These are phyloP conservation scores for Cystobasidium pallidum DNA, from an alignment of 1,284 basidiomycete species.

Conservation along the genomic window DNA sequence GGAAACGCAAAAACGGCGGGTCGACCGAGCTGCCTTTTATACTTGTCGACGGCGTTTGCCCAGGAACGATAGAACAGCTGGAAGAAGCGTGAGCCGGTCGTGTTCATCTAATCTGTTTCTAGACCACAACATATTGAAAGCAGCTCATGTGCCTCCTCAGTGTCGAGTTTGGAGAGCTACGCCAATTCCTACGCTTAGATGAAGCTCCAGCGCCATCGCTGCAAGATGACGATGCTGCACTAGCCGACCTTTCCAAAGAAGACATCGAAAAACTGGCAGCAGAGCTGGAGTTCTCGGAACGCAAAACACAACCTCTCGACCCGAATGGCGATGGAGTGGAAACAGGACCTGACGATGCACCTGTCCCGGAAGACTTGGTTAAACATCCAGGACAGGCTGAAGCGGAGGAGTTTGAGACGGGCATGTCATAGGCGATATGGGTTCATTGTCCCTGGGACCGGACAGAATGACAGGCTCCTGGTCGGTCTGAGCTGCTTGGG, in stretches of 20 bases:
- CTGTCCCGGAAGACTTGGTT: constrained; percentile 7
- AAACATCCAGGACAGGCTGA: constrained; percentile 36
- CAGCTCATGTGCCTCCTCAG: too few relatives aligned
- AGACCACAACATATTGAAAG: too few relatives aligned
- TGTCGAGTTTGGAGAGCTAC: constrained; percentile 40
- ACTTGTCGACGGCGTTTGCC: constrained; percentile 34
- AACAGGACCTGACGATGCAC: constrained; percentile 20
- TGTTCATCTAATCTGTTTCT: not conserved
- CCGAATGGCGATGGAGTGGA: constrained; percentile 29
- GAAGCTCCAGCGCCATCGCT: constrained; percentile 40
- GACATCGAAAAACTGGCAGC: constrained; percentile 27
- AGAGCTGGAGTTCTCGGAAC: constrained; percentile 35
- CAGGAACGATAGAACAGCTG: constrained; percentile 32
- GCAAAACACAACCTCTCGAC: constrained; percentile 20
- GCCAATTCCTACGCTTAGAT: constrained; percentile 39
- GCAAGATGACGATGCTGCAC: constrained; percentile 36
- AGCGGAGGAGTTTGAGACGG: constrained; percentile 40
- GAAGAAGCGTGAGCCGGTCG: constrained; percentile 31
- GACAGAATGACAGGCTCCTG: not conserved
- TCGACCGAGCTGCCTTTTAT: constrained; percentile 40
- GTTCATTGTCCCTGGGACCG: not conserved
- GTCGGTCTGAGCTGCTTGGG: not conserved
- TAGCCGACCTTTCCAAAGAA: constrained; percentile 34
- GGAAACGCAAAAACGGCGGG: constrained; percentile 42
- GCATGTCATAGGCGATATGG: constrained; percentile 13